Evolutionary conservation across 2,329 filamentous ascomycete genomes (phyloP), one percentile per base, ranked within the genome.

Genomic region (Sclerotinia glacialis): DNA sequence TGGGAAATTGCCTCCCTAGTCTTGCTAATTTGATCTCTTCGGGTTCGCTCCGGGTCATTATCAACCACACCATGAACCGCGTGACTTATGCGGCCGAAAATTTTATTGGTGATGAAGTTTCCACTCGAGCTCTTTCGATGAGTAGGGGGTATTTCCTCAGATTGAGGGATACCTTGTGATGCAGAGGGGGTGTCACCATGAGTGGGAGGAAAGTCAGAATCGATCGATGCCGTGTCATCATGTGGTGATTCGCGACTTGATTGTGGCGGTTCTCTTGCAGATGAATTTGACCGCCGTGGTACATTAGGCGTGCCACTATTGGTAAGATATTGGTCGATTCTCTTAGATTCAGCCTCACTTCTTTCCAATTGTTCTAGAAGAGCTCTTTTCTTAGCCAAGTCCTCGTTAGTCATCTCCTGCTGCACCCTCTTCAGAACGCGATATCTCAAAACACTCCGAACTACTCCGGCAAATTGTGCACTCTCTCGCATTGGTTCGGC

Each of bases 401-500:
- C 93, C 67, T 99, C 95, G 54, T 89, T 89, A 1, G 95, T 98
- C 88, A 98, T 94, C 76, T 99, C 95, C 77, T 98, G 93, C 76
- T 99, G 95, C 64, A 99, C 92, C 56, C 95, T 86, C 81, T 99
- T 99, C 69, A 97, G 81, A 3, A 98, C 89, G 21, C 95, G 85
- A 77, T 97, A 99, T 71, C 91, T 87, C 65, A 99, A 81, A 44
- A 99, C 94, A 71, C 83, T 91, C 52, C 93, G 87, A 4, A 99
- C 95, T 0, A 99, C 92, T 14, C 95, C 92, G 0, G 95, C 95
- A 77, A 99, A 99, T 75, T 99, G 95, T 16, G 95, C 93, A 74
- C 93, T 96, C 79, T 99, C 95, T 65, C 96, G 87, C 92, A 99
- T 97, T 0, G 95, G 95, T 76, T 99, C 96, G 0, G 96, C 93